Conservation (phyloP, 164 flowering plant genomes). For the Nymphaea colorata region DNA sequence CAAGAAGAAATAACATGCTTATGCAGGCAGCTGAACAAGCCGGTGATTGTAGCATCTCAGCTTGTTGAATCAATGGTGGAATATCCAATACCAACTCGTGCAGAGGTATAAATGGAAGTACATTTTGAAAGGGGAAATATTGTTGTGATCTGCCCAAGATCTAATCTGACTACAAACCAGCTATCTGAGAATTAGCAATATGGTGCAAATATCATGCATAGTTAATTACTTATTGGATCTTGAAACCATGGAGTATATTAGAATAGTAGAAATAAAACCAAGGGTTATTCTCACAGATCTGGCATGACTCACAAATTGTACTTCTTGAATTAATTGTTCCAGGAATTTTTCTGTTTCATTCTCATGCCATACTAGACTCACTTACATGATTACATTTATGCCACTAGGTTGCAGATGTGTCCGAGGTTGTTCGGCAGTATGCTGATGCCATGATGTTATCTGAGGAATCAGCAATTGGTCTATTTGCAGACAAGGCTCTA, state of each 20-base stretch:
- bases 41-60: constrained; percentile 91
- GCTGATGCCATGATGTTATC: constrained; percentile 93
- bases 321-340: too few species aligned
- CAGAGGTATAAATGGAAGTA: constrained; percentile 48
- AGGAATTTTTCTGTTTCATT: too few species aligned
- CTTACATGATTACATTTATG: too few species aligned
- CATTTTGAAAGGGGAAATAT: neutral
- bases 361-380: too few species aligned
- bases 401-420: constrained; percentile 77
- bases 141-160: neutral
- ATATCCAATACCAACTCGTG: constrained; percentile 89
- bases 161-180: too few species aligned
- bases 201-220: too few species aligned
- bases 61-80: constrained; percentile 92
- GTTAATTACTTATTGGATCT: too few species aligned
- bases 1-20: constrained; percentile 46
- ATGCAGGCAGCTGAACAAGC: constrained; percentile 79
- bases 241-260: too few species aligned
- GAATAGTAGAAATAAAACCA: too few species aligned
- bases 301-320: too few species aligned
- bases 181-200: too few species aligned
- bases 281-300: too few species aligned
- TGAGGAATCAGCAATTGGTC: constrained; percentile 89
- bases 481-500: constrained; percentile 58
- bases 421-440: constrained; percentile 80